A percentile compares a stretch with the other conserved stretches of the same genome.
Conservation (phyloP, 169 alveolate genomes). For the Ichthyophthirius multifiliis region DNA sequence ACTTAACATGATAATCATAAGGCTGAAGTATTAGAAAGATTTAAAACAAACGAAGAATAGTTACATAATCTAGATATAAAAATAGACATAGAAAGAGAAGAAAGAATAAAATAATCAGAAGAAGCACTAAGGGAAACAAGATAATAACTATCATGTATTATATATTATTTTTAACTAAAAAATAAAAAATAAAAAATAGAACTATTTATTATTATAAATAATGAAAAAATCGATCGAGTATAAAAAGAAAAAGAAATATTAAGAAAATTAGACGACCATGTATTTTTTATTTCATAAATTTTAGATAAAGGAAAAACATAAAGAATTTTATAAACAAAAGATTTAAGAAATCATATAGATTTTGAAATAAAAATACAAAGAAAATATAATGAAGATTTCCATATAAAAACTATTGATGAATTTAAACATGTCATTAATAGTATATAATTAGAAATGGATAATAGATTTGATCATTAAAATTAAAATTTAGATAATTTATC, state of each 20-base stretch:
- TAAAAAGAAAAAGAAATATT: conserved; percentile 80
- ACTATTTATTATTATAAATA: too few species aligned
- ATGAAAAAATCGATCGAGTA: conserved; percentile 64
- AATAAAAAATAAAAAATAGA: too few species aligned
- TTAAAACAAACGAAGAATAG: conserved; percentile 45
- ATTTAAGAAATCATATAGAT: conserved; percentile 65
- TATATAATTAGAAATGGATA: conserved; percentile 70
- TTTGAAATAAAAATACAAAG: conserved; percentile 59
- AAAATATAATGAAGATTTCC: conserved; percentile 67
- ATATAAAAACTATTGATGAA: conserved; percentile 69
- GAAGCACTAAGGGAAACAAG: conserved; percentile 67
- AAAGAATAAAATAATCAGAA: conserved; percentile 70
- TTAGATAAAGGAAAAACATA: conserved; percentile 75
- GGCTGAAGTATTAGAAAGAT: conserved; percentile 44
- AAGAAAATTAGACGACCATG: conserved; percentile 77
- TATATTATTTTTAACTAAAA: too few species aligned
- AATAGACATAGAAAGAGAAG: conserved; percentile 66
- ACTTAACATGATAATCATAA: conserved; percentile 53
- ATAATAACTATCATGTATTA: conserved; percentile 51
- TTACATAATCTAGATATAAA: conserved; percentile 51
- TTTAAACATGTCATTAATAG: conserved; percentile 64
- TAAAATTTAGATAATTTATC: conserved; percentile 78
- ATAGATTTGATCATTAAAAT: conserved; percentile 74
- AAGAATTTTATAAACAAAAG: conserved; percentile 63
- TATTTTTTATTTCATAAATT: conserved; percentile 58